Conservation (phyloP, 1,284 basidiomycete genomes). For the Phlebopus sp. region DNA sequence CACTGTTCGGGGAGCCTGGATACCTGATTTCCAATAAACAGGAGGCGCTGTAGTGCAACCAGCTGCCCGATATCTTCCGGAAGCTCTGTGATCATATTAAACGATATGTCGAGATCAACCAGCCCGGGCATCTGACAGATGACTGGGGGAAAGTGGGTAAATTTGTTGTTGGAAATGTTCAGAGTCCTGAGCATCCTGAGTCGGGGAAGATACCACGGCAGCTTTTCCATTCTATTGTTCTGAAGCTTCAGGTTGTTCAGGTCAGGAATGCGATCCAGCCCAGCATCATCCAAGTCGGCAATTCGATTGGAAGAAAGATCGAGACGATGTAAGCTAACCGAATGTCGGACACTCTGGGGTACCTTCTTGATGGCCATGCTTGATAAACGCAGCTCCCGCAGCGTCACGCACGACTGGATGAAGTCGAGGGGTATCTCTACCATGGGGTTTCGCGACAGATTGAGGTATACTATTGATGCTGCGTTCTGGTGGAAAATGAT, state of each 20-base stretch:
- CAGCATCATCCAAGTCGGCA: conserved; percentile 84
- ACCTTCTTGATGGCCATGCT: conserved; percentile 95
- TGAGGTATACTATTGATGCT: conserved; percentile 82
- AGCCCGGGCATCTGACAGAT: conserved; percentile 76
- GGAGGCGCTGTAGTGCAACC: conserved; percentile 68
- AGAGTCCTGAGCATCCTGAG: conserved; percentile 74
- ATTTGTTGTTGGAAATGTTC: conserved; percentile 98
- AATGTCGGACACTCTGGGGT: conserved; percentile 80
- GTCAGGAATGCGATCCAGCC: conserved; percentile 74
- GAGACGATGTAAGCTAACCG: conserved; percentile 74
- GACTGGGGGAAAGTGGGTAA: conserved; percentile 76
- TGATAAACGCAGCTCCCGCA: conserved; percentile 87
- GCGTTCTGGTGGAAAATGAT: conserved; percentile 87
- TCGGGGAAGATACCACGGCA: conserved; percentile 84
- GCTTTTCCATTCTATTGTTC: conserved; percentile 89
- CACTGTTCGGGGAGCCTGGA: conserved; percentile 73
- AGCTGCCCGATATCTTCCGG: conserved; percentile 81
- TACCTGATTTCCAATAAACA: conserved; percentile 88
- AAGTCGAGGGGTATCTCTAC: conserved; percentile 97
- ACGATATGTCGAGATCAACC: conserved; percentile 90
- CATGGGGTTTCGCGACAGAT: conserved; percentile 94
- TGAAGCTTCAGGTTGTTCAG: conserved; percentile 79
- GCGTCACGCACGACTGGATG: conserved; percentile 82
- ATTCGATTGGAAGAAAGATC: conserved; percentile 96
- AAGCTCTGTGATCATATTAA: conserved; percentile 85